These are phyloP conservation scores for Wickerhamiella brachini DNA, from an alignment of 805 yeast species.

Conservation along the genomic window DNA sequence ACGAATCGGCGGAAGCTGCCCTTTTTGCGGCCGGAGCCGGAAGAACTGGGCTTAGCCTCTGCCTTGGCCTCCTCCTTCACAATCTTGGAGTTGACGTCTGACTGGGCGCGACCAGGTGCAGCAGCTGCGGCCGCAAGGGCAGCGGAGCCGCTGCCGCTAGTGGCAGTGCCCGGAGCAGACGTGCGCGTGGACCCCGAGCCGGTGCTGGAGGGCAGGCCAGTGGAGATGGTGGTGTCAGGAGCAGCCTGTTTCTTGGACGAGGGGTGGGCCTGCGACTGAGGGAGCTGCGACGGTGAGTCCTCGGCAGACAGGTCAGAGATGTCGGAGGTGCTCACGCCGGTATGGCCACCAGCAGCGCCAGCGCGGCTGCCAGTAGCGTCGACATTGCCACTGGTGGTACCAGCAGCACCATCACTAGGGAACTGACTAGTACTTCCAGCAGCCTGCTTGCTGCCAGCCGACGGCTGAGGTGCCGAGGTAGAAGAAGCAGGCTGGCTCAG, in stretches of 20 bases:
- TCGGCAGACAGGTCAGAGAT: background rate
- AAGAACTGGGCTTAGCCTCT: background rate
- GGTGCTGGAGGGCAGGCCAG: background rate
- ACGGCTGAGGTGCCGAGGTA: no score
- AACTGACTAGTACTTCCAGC: no score
- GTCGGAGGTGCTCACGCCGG: background rate
- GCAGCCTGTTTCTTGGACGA: background rate
- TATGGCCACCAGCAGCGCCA: background rate
- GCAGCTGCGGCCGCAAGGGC: constrained; percentile 5
- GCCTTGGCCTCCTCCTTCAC: background rate
- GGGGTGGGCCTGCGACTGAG: no score
- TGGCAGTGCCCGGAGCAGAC: background rate
- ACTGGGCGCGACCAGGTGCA: constrained; percentile 2
- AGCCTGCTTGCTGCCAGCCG: no score
- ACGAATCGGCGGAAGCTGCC: constrained; percentile 9
- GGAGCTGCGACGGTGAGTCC: background rate
- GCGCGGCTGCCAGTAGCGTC: background rate
- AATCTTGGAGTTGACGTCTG: background rate
- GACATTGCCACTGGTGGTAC: background rate
- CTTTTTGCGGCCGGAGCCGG: background rate
- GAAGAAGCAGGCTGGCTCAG: background rate
- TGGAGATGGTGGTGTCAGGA: background rate
- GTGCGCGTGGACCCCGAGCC: background rate
- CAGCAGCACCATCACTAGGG: no score
- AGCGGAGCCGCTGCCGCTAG: background rate